Evolutionary conservation across 108 stramenopile species (phyloP).

Genomic region (Conticribra weissflogii): DNA sequence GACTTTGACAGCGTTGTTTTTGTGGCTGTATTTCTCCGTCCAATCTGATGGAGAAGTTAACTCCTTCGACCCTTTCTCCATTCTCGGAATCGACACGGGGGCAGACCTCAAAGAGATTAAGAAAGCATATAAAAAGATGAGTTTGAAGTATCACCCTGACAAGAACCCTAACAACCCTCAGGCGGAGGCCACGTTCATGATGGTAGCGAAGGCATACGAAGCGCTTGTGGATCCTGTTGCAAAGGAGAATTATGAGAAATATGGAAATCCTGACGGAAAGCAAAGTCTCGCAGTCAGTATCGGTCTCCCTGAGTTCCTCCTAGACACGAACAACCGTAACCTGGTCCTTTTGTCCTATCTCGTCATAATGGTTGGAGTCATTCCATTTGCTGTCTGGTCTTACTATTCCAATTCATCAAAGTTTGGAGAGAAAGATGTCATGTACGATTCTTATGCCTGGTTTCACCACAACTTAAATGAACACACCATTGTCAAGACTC

Average conservation of each 20-base stretch:
- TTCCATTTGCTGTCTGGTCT: slow-evolving; percentile 88
- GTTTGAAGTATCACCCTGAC: slow-evolving; percentile 93
- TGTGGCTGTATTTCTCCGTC: slow-evolving; percentile 70
- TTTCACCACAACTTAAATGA: slow-evolving; percentile 89
- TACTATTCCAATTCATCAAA: slow-evolving; percentile 96
- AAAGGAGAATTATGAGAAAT: slow-evolving; percentile 94
- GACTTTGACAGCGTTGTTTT: slow-evolving; percentile 63
- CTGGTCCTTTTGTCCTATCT: slow-evolving; percentile 93
- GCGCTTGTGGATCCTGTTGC: slow-evolving; percentile 90
- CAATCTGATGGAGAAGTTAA: slow-evolving; percentile 84
- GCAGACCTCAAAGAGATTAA: slow-evolving; percentile 87
- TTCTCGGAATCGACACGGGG: slow-evolving; percentile 81
- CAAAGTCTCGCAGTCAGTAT: slow-evolving; percentile 96
- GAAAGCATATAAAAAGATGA: slow-evolving; percentile 85
- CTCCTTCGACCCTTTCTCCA: slow-evolving; percentile 93
- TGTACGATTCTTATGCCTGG: slow-evolving; percentile 97
- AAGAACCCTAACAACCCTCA: slow-evolving; percentile 91
- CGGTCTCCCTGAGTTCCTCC: slow-evolving; percentile 93
- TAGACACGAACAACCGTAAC: slow-evolving; percentile 91
- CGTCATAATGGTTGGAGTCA: slow-evolving; percentile 95
- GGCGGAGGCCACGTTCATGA: slow-evolving; percentile 95
- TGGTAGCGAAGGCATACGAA: slow-evolving; percentile 96
- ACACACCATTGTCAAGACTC: slow-evolving; percentile 69
- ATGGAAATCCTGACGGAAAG: slow-evolving; percentile 99
- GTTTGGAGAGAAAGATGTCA: slow-evolving; percentile 97